Evolutionary conservation across 768 basidiomycete genomes (phyloP).

Genomic region (Kwoniella shandongensis): DNA sequence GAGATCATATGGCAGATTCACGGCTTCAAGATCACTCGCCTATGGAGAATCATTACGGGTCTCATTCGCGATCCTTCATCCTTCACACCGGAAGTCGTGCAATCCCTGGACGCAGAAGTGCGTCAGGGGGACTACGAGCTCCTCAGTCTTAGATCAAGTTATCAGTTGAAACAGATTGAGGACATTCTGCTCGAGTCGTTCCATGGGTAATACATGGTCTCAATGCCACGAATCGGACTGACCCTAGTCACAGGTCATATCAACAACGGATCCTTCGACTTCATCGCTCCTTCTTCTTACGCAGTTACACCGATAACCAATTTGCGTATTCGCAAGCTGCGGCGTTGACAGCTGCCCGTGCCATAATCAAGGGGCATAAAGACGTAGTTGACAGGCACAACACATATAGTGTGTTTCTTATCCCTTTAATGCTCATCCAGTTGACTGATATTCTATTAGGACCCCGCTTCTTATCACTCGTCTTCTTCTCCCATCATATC

Average conservation of each 20-base stretch:
- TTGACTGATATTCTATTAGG: background rate
- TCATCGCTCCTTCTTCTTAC: constrained; percentile 10
- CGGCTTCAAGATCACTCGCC: background rate
- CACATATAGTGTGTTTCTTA: background rate
- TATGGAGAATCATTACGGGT: constrained; percentile 6
- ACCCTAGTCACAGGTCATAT: constrained; percentile 9
- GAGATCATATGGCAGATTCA: constrained; percentile 10
- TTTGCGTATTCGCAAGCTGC: constrained; percentile 10
- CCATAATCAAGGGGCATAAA: constrained; percentile 8
- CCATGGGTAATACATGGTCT: constrained; percentile 15
- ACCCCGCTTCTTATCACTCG: background rate
- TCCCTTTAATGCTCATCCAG: background rate
- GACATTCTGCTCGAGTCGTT: constrained; percentile 12
- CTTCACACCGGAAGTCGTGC: constrained; percentile 5
- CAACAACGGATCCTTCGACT: constrained; percentile 8
- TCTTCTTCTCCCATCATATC: constrained; percentile 10
- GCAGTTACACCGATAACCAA: background rate
- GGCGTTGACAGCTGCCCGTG: constrained; percentile 11
- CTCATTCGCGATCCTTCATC: constrained; percentile 3
- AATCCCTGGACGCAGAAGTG: constrained; percentile 1
- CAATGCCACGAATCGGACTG: too few species aligned
- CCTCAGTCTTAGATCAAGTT: constrained; percentile 3
- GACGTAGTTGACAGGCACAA: background rate
- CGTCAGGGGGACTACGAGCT: constrained; percentile 6
- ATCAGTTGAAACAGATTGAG: constrained; percentile 3